Percentiles rank a stretch among this genome's conserved stretches.
Conservation (phyloP, 805 yeast genomes). For the Candida chilensis region DNA sequence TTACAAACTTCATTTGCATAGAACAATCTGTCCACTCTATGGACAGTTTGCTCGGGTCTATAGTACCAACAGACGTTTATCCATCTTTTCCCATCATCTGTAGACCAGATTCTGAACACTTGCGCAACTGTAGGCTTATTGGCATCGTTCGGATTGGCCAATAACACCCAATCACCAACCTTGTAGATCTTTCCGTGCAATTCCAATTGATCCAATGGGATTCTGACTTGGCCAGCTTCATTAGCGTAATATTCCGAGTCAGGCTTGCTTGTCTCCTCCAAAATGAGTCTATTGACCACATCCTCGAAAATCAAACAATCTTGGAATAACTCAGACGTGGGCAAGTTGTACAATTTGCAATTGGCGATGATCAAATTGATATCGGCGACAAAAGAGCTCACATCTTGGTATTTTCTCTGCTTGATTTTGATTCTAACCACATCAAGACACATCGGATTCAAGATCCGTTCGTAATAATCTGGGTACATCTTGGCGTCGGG, state of each 20-base stretch:
- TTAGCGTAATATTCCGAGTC: constrained; percentile 64
- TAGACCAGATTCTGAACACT: constrained; percentile 85
- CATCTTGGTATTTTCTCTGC: constrained; percentile 70
- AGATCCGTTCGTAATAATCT: constrained; percentile 43
- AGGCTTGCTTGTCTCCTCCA: constrained; percentile 69
- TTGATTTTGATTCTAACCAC: constrained; percentile 78
- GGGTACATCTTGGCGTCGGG: constrained; percentile 58
- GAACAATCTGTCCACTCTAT: constrained; percentile 80
- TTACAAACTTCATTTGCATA: constrained; percentile 93
- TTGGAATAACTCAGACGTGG: constrained; percentile 46
- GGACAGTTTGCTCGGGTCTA: constrained; percentile 97
- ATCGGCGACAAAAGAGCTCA: constrained; percentile 71
- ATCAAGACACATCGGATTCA: constrained; percentile 58
- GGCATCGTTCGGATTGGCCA: constrained; percentile 81
- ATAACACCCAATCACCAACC: constrained; percentile 93
- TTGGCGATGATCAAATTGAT: constrained; percentile 67
- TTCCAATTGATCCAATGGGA: constrained; percentile 73
- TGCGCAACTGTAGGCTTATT: constrained; percentile 91
- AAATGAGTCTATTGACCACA: constrained; percentile 46
- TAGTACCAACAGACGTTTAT: constrained; percentile 96
- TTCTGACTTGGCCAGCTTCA: constrained; percentile 48
- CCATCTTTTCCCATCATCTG: constrained; percentile 78
- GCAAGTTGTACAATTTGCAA: constrained; percentile 55
- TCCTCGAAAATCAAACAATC: constrained; percentile 60
- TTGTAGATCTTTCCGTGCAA: constrained; percentile 64